Evolutionary conservation across 352 stramenopile species (phyloP).

Genomic region (Globisporangium mamillatum): DNA sequence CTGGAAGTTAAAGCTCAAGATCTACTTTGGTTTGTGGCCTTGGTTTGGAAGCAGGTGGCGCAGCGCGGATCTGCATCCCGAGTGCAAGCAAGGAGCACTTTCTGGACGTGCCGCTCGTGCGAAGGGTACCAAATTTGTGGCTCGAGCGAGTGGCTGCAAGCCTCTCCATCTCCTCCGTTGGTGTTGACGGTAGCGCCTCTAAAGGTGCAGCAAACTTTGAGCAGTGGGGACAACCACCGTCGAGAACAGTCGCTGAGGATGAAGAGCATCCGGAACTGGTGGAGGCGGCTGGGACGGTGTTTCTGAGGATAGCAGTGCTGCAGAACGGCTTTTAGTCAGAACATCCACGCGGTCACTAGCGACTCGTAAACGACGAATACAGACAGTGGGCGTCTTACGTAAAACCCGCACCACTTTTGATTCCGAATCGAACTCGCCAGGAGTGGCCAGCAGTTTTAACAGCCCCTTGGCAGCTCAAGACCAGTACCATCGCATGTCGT

Average conservation of each 20-base stretch:
- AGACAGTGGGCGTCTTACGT: too few relatives aligned
- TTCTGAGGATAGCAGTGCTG: constrained; percentile 34
- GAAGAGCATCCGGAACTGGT: neutral
- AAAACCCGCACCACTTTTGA: too few relatives aligned
- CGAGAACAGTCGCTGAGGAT: neutral
- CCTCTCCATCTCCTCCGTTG: constrained; percentile 5
- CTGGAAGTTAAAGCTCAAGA: neutral
- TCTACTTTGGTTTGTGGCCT: neutral
- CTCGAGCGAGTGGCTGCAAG: constrained; percentile 22
- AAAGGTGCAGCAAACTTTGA: neutral
- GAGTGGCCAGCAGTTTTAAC: neutral
- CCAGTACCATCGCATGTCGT: neutral
- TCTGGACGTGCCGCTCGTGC: constrained; percentile 38
- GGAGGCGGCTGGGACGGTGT: constrained; percentile 24
- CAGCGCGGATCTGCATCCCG: constrained; percentile 32
- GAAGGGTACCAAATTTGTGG: constrained; percentile 14
- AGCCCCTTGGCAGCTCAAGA: neutral
- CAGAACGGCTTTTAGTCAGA: constrained; percentile 18
- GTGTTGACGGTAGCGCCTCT: neutral
- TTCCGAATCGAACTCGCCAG: neutral
- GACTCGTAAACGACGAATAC: neutral
- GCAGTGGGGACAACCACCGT: neutral
- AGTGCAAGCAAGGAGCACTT: constrained; percentile 37
- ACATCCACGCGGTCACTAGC: neutral
- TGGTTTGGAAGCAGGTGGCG: constrained; percentile 23